Evolutionary conservation across 805 yeast genomes (phyloP).

Genomic region (Lipomyces yamadae): DNA sequence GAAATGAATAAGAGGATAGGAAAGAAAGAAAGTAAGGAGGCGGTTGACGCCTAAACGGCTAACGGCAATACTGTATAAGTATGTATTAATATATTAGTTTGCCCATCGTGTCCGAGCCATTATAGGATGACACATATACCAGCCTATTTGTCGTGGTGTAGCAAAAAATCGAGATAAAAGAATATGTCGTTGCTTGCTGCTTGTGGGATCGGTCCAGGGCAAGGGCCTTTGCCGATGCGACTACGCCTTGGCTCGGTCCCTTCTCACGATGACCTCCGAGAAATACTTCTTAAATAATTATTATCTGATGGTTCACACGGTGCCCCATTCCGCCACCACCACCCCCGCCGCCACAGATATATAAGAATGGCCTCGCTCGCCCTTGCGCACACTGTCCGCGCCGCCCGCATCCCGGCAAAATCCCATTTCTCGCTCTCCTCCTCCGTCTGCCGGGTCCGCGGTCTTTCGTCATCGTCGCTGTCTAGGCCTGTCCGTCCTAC

Average conservation of each 20-base stretch:
- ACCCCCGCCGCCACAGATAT: neutral
- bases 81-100: neutral
- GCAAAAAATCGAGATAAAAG: no score
- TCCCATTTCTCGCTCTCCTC: neutral
- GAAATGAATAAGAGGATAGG: neutral
- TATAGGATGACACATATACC: neutral
- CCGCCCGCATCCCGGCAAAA: neutral
- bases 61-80: neutral
- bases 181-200: no score
- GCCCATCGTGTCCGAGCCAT: neutral
- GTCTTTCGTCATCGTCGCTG: neutral
- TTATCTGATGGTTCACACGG: neutral
- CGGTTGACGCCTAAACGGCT: neutral
- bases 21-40: neutral
- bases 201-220: neutral
- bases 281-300: no score
- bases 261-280: no score
- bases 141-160: neutral
- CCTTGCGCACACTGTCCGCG: neutral
- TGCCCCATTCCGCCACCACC: neutral
- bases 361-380: constrained; percentile 10
- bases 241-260: no score
- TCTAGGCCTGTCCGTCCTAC: neutral
- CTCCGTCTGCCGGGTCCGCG: constrained; percentile 1
- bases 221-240: neutral